Percentiles rank a stretch among this genome's conserved stretches.
These are phyloP conservation scores for Magnaporthiopsis poae DNA, from an alignment of 2,329 filamentous ascomycete species.

Conservation along the genomic window DNA sequence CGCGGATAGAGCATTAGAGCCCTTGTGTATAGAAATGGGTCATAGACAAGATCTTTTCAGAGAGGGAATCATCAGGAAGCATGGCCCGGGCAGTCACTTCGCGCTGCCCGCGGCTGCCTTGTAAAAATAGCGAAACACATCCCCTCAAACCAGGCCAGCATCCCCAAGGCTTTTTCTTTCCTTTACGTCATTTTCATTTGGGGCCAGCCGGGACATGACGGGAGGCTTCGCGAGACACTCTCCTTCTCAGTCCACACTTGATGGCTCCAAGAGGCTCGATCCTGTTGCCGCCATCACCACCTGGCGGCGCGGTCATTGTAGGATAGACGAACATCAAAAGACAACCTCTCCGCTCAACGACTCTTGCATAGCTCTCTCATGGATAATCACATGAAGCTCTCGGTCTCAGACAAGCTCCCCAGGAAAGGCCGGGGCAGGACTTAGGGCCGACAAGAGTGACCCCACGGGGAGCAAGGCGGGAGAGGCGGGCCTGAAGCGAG, in stretches of 20 bases:
- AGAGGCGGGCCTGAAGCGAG: neutral
- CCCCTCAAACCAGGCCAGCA: slow-evolving; percentile 6
- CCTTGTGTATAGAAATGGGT: slow-evolving; percentile 7
- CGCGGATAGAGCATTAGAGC: slow-evolving; percentile 4
- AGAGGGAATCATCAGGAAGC: slow-evolving; percentile 5
- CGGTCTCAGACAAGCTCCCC: neutral
- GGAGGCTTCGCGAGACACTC: neutral
- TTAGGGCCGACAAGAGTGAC: neutral
- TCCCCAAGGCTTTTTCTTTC: slow-evolving; percentile 6
- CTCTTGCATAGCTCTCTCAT: neutral
- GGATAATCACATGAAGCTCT: neutral
- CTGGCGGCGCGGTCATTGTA: neutral
- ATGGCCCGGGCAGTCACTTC: slow-evolving; percentile 7
- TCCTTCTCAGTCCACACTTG: neutral
- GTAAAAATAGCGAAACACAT: slow-evolving; percentile 8
- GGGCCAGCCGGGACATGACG: no score
- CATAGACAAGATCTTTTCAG: slow-evolving; percentile 5
- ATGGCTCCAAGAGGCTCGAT: neutral
- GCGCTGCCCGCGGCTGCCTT: slow-evolving; percentile 5
- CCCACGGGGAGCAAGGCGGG: neutral
- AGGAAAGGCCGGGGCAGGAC: neutral
- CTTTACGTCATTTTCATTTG: neutral
- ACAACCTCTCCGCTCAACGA: neutral
- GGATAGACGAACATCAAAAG: neutral
- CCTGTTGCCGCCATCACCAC: neutral